Conservation (phyloP, 257 asterid species). For the Leonotis leonurus region DNA sequence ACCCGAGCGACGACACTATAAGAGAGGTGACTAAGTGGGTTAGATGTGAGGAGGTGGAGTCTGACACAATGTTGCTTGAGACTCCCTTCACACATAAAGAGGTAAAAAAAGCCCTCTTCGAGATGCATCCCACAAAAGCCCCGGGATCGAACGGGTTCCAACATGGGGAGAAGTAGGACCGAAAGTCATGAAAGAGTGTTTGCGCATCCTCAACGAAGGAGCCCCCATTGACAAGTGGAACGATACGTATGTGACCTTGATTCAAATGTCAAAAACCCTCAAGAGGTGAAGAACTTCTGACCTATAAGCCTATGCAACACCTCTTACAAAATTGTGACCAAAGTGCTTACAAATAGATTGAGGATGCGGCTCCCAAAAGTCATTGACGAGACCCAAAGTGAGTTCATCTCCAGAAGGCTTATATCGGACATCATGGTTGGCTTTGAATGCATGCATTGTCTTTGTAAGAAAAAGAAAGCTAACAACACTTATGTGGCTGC, state of each 20-base stretch:
- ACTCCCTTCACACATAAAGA: neutral
- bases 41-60: too few relatives aligned
- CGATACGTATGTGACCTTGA: neutral
- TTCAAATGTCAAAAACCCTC: too few relatives aligned
- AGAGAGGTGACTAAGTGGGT: too few relatives aligned
- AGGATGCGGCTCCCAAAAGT: too few relatives aligned
- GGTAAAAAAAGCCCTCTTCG: neutral
- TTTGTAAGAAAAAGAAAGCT: neutral
- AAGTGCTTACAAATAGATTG: neutral
- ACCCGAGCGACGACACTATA: too few relatives aligned
- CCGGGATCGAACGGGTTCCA: neutral
- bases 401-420: neutral
- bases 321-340: neutral
- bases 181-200: neutral
- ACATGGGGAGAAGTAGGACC: neutral
- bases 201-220: neutral
- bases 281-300: neutral
- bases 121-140: neutral
- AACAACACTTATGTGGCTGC: neutral
- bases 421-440: neutral
- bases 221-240: neutral
- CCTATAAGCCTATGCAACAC: neutral
- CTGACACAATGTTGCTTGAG: too few relatives aligned
- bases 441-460: neutral
- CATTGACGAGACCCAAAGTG: neutral